phyloP scores from a whole-genome alignment of 2,329 filamentous ascomycete genomes.

The Metarhizium sp. region DNA sequence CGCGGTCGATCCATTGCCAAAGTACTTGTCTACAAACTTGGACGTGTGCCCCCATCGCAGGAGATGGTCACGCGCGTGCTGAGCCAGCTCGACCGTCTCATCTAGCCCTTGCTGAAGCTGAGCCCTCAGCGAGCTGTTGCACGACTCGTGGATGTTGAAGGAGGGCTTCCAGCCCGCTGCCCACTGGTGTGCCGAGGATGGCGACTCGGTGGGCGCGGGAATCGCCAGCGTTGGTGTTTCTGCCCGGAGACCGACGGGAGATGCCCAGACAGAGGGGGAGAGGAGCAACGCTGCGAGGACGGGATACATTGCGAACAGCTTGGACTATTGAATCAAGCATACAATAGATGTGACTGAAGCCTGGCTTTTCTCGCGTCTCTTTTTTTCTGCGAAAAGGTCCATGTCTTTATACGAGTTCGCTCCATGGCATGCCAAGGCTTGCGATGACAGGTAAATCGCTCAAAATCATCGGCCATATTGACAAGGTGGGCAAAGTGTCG shows the following conservation, averaged over 20 bases:
- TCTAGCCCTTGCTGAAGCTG: conserved; percentile 48
- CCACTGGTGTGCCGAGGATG: background rate
- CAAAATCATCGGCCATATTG: too few species aligned
- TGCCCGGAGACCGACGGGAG: background rate
- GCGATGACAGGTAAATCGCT: too few species aligned
- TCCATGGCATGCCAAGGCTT: too few species aligned
- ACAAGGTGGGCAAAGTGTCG: too few species aligned
- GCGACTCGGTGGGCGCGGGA: background rate
- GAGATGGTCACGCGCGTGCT: conserved; percentile 54
- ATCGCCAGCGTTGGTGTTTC: background rate
- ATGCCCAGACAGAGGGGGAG: background rate
- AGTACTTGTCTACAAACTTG: conserved; percentile 55
- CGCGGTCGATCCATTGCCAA: conserved; percentile 49
- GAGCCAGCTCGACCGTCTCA: conserved; percentile 48
- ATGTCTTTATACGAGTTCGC: too few species aligned
- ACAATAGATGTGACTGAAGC: too few species aligned
- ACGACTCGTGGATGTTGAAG: conserved; percentile 52
- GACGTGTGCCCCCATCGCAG: conserved; percentile 47
- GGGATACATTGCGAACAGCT: too few species aligned
- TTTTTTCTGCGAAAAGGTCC: too few species aligned
- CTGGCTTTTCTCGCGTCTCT: too few species aligned
- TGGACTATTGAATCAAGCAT: too few species aligned
- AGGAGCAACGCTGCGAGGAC: too few species aligned
- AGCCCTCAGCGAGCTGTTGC: conserved; percentile 50
- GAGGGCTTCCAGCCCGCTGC: conserved; percentile 18